Conservation (phyloP, 148 eudicot species). For the Camellia japonica region DNA sequence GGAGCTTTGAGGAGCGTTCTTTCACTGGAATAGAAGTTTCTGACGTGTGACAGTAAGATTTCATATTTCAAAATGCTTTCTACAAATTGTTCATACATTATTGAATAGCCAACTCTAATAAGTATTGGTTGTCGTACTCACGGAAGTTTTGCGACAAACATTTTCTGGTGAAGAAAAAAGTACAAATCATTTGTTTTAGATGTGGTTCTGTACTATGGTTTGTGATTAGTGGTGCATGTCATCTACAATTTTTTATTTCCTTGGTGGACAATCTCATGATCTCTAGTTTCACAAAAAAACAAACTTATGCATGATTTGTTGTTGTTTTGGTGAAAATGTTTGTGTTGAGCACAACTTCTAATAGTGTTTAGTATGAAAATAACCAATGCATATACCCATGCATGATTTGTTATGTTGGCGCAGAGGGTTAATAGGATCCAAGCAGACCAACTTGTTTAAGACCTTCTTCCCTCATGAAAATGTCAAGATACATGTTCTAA, state of each 20-base stretch:
- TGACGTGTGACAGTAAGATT: not conserved
- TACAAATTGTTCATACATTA: not conserved
- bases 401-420: too few relatives aligned
- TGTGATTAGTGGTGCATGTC: not conserved
- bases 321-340: too few relatives aligned
- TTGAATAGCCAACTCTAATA: not conserved
- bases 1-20: not conserved
- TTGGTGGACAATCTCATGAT: not conserved
- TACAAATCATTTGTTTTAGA: not conserved
- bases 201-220: not conserved
- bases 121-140: not conserved
- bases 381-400: too few relatives aligned
- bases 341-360: too few relatives aligned
- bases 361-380: too few relatives aligned
- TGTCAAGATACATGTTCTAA: too few relatives aligned
- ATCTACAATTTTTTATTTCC: not conserved
- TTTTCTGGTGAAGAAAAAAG: not conserved
- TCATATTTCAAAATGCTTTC: not conserved
- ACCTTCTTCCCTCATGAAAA: too few relatives aligned
- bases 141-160: not conserved
- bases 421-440: too few relatives aligned
- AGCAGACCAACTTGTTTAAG: too few relatives aligned
- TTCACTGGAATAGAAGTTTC: not conserved
- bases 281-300: not conserved
- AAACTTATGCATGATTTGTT: not conserved